phyloP scores from a whole-genome alignment of 352 stramenopile genomes.

The Phytophthora rubi region DNA sequence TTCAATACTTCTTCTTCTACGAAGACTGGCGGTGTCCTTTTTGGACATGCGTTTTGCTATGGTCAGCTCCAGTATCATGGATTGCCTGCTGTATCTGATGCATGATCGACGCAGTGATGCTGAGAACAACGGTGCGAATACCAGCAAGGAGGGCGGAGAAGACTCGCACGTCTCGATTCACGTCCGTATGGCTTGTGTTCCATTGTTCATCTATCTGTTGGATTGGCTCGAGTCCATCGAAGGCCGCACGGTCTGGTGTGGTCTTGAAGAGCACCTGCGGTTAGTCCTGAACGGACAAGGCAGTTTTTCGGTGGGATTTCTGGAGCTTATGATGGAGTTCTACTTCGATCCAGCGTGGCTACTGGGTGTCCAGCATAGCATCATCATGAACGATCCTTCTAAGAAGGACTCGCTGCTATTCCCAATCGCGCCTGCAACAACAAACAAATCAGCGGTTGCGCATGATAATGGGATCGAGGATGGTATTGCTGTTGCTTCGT shows the following conservation, averaged over 20 bases:
- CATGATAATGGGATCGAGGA: conserved; percentile 65
- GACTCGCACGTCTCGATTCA: conserved; percentile 30
- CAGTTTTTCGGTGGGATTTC: conserved; percentile 69
- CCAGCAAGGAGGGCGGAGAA: conserved; percentile 1
- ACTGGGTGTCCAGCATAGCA: conserved; percentile 75
- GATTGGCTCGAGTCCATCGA: conserved; percentile 86
- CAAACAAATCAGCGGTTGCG: conserved; percentile 36
- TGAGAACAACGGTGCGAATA: conserved; percentile 9
- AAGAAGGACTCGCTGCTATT: conserved; percentile 80
- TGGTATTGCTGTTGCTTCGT: conserved; percentile 41
- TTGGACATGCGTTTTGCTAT: conserved; percentile 78
- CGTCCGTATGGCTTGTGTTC: conserved; percentile 63
- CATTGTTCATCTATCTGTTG: conserved; percentile 74
- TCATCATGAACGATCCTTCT: conserved; percentile 86
- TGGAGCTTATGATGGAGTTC: conserved; percentile 88
- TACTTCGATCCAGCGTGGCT: conserved; percentile 74
- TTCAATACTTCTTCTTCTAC: conserved; percentile 63
- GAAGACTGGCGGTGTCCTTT: conserved; percentile 68
- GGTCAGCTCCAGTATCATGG: conserved; percentile 79
- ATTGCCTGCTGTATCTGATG: conserved; percentile 74
- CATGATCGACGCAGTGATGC: conserved; percentile 26
- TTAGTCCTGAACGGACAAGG: conserved; percentile 76
- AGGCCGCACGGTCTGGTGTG: conserved; percentile 84
- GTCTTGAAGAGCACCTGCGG: conserved; percentile 79
- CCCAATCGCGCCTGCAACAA: conserved; percentile 50